phyloP scores from a whole-genome alignment of 257 asterid species.

The Primulina eburnea region DNA sequence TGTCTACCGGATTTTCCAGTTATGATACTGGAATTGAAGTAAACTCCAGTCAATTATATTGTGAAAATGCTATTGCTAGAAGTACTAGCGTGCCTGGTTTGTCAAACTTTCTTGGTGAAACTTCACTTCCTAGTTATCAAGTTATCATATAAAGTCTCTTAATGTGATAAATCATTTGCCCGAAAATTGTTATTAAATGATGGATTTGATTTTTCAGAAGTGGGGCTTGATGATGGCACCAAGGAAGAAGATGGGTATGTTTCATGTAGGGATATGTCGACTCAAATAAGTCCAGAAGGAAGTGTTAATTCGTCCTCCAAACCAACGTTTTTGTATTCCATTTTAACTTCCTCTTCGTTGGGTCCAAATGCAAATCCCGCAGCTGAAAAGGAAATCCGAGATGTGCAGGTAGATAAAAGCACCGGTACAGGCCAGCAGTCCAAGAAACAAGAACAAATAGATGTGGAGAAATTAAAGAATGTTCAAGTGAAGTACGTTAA shows the following conservation, averaged over 20 bases:
- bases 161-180: background rate
- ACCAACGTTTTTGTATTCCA: slow-evolving; percentile 44
- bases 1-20: slow-evolving; percentile 40
- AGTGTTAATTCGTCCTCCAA: slow-evolving; percentile 58
- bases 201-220: slow-evolving; percentile 40
- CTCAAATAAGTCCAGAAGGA: slow-evolving; percentile 81
- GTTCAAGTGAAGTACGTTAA: background rate
- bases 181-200: background rate
- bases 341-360: slow-evolving; percentile 31
- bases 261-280: slow-evolving; percentile 72
- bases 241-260: slow-evolving; percentile 35
- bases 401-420: slow-evolving; percentile 72
- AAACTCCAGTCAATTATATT: slow-evolving; percentile 19
- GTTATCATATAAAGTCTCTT: slow-evolving; percentile 20
- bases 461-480: slow-evolving; percentile 23
- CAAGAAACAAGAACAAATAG: slow-evolving; percentile 35
- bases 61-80: slow-evolving; percentile 29
- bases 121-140: slow-evolving; percentile 32
- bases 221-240: slow-evolving; percentile 25
- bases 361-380: slow-evolving; percentile 26
- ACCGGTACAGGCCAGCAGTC: slow-evolving; percentile 38
- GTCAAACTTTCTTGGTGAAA: slow-evolving; percentile 34
- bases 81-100: slow-evolving; percentile 28
- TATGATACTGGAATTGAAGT: slow-evolving; percentile 24
- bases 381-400: slow-evolving; percentile 57